Evolutionary conservation across 176 grass and related monocot genomes (phyloP).

Genomic region (Olyra latifolia): DNA sequence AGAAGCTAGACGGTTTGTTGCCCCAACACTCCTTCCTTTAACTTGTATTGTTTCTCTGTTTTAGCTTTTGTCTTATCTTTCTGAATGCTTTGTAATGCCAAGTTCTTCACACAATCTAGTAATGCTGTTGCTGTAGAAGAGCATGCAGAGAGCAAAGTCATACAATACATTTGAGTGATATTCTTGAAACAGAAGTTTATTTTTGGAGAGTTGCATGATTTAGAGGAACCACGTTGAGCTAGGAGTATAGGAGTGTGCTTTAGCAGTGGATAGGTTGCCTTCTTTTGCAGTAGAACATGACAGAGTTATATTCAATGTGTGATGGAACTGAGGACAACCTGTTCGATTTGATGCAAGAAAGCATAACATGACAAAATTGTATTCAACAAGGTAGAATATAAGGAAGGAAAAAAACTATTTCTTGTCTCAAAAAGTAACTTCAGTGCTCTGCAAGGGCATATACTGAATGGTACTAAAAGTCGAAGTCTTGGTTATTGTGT

Average conservation of each 20-base stretch:
- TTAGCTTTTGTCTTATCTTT: slow-evolving; percentile 18
- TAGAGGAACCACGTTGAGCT: slow-evolving; percentile 12
- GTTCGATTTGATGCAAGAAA: neutral
- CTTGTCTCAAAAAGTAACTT: slow-evolving; percentile 32
- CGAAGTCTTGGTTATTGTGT: slow-evolving; percentile 32
- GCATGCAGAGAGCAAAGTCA: neutral
- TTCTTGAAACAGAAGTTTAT: neutral
- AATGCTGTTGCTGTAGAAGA: neutral
- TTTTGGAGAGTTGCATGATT: neutral
- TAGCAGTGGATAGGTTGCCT: neutral
- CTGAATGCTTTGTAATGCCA: slow-evolving; percentile 4
- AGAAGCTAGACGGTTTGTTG: slow-evolving; percentile 79
- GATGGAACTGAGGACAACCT: neutral
- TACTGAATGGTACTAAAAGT: slow-evolving; percentile 44
- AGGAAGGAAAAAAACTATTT: slow-evolving; percentile 11
- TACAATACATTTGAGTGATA: neutral
- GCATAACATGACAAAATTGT: slow-evolving; percentile 16
- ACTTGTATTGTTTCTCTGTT: slow-evolving; percentile 5
- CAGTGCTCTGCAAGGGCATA: slow-evolving; percentile 18
- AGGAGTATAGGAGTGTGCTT: neutral
- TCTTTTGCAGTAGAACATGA: slow-evolving; percentile 3
- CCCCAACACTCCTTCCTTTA: neutral
- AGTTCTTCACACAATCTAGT: slow-evolving; percentile 1
- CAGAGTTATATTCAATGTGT: neutral
- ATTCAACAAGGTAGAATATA: neutral